These are phyloP conservation scores for Ophiostoma sp. DNA, from an alignment of 2,329 filamentous ascomycete species.

Conservation along the genomic window DNA sequence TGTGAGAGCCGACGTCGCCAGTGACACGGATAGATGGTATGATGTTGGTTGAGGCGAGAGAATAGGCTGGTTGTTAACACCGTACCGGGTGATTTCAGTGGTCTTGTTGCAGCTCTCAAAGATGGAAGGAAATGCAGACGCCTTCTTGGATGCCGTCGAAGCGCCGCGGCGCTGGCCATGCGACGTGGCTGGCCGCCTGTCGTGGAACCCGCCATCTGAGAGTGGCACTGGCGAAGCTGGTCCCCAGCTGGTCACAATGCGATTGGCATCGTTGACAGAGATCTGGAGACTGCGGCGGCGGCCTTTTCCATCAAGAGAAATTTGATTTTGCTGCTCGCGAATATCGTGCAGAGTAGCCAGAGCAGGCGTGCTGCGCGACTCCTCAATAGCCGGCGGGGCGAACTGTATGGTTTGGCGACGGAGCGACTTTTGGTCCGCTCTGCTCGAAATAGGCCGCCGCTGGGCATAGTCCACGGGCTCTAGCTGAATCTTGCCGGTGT, in stretches of 20 bases:
- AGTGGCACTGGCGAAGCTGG: neutral
- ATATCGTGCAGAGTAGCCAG: neutral
- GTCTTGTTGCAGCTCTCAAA: neutral
- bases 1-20: constrained; percentile 18
- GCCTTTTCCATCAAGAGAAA: neutral
- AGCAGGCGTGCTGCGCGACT: neutral
- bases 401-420: neutral
- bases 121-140: neutral
- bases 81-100: neutral
- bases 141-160: neutral
- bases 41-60: constrained; percentile 25
- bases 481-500: neutral
- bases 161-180: neutral
- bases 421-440: constrained; percentile 22
- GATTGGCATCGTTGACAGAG: constrained; percentile 1
- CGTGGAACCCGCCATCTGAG: neutral
- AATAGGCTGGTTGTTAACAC: constrained; percentile 19
- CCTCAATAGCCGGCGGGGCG: neutral
- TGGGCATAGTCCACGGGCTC: neutral
- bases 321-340: neutral
- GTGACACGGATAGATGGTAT: constrained; percentile 24
- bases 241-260: neutral
- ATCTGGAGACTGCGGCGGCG: neutral
- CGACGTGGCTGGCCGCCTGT: neutral
- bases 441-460: neutral